These are phyloP conservation scores for Chaetomium sp. DNA, from an alignment of 2,329 filamentous ascomycete genomes.

Conservation along the genomic window DNA sequence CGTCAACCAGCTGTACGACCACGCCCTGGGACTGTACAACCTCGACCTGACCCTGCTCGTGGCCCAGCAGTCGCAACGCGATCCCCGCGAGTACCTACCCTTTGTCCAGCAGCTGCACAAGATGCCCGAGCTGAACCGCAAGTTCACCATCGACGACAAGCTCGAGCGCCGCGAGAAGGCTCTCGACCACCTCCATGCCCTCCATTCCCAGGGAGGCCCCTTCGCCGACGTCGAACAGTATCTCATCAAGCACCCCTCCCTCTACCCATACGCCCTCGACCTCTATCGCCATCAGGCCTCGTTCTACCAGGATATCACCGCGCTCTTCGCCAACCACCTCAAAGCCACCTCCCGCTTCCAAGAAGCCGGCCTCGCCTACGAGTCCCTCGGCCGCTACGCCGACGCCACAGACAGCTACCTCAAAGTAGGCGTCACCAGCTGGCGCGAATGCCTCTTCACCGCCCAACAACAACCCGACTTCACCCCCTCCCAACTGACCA, in stretches of 20 bases:
- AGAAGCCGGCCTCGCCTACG: slow-evolving; percentile 85
- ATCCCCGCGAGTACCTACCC: slow-evolving; percentile 90
- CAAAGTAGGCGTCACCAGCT: slow-evolving; percentile 66
- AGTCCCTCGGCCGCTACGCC: slow-evolving; percentile 69
- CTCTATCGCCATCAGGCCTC: slow-evolving; percentile 76
- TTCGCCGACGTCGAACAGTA: slow-evolving; percentile 78
- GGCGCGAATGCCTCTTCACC: slow-evolving; percentile 83
- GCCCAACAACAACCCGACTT: slow-evolving; percentile 61
- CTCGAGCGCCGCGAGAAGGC: slow-evolving; percentile 72
- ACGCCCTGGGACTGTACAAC: slow-evolving; percentile 84
- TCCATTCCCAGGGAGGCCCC: slow-evolving; percentile 41
- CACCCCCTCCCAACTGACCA: slow-evolving; percentile 50
- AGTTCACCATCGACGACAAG: slow-evolving; percentile 84
- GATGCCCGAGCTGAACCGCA: slow-evolving; percentile 61
- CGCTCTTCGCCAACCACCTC: slow-evolving; percentile 73
- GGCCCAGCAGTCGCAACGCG: slow-evolving; percentile 91
- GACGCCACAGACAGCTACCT: slow-evolving; percentile 79
- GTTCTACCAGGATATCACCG: slow-evolving; percentile 61
- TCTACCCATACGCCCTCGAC: slow-evolving; percentile 71
- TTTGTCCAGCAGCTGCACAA: slow-evolving; percentile 85
- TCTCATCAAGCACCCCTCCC: slow-evolving; percentile 61
- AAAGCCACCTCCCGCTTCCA: slow-evolving; percentile 68
- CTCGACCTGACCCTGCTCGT: slow-evolving; percentile 84
- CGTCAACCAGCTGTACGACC: slow-evolving; percentile 84
- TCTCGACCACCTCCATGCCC: slow-evolving; percentile 64